These are phyloP conservation scores for Inonotus hispidus DNA, from an alignment of 1,284 basidiomycete genomes.

Conservation along the genomic window DNA sequence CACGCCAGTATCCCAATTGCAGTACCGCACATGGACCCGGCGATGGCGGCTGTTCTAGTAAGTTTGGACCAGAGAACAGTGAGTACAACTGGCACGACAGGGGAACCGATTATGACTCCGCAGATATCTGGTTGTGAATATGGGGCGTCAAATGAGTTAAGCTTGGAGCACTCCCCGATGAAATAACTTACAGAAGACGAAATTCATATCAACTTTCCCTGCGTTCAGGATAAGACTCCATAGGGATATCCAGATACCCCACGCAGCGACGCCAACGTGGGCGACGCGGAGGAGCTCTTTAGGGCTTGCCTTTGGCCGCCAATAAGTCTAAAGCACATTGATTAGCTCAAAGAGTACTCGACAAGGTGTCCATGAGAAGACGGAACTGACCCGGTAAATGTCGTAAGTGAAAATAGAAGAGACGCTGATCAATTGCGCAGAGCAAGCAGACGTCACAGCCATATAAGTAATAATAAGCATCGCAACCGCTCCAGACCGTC, in stretches of 20 bases:
- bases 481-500: slow-evolving; percentile 45
- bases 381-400: slow-evolving; percentile 10
- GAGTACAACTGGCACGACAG: slow-evolving; percentile 24
- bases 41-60: slow-evolving; percentile 35
- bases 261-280: slow-evolving; percentile 52
- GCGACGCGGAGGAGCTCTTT: slow-evolving; percentile 53
- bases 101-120: slow-evolving; percentile 14
- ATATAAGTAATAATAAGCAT: slow-evolving; percentile 50
- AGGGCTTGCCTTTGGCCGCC: slow-evolving; percentile 56
- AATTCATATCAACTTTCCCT: slow-evolving; percentile 18
- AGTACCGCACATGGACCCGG: slow-evolving; percentile 39
- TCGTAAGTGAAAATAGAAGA: slow-evolving; percentile 28
- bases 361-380: too few relatives aligned
- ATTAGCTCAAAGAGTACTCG: neutral
- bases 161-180: neutral
- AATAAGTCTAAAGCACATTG: slow-evolving; percentile 62
- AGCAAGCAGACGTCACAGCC: slow-evolving; percentile 54
- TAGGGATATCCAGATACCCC: slow-evolving; percentile 50
- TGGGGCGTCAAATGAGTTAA: neutral
- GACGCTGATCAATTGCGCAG: slow-evolving; percentile 57
- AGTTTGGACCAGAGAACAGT: slow-evolving; percentile 46
- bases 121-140: slow-evolving; percentile 8
- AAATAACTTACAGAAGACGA: slow-evolving; percentile 12
- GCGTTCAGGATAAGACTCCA: slow-evolving; percentile 18
- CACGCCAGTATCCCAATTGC: slow-evolving; percentile 43